Evolutionary conservation across 179 eudicot species (phyloP).

Genomic region (Drosera spatulata): DNA sequence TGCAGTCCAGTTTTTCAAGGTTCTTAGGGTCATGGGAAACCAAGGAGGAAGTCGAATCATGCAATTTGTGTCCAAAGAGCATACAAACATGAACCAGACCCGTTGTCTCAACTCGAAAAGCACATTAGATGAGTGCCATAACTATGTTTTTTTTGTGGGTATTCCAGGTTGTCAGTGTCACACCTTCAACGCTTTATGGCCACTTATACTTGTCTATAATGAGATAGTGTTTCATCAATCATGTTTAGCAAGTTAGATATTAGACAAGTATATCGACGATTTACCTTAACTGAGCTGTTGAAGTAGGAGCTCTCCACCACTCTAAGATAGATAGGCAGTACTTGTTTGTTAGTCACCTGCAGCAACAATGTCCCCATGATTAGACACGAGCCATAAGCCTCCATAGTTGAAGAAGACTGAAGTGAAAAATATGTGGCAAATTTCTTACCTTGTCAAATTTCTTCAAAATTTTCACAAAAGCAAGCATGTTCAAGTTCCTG

Average conservation of each 20-base stretch:
- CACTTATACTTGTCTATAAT: slow-evolving; percentile 43
- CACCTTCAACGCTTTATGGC: slow-evolving; percentile 20
- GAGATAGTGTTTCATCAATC: slow-evolving; percentile 19
- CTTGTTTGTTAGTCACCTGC: slow-evolving; percentile 85
- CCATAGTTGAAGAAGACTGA: not conserved
- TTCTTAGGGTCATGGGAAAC: too few species aligned
- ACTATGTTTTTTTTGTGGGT: slow-evolving; percentile 12
- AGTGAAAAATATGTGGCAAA: not conserved
- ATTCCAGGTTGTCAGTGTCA: slow-evolving; percentile 15
- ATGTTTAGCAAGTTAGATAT: slow-evolving; percentile 1
- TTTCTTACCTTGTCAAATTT: slow-evolving; percentile 84
- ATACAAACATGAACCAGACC: too few species aligned
- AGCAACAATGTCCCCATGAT: slow-evolving; percentile 11
- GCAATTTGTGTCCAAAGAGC: too few species aligned
- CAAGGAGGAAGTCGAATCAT: too few species aligned
- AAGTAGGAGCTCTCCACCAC: slow-evolving; percentile 94
- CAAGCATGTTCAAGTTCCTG: slow-evolving; percentile 2
- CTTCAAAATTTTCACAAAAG: slow-evolving; percentile 22
- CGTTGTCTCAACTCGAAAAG: too few species aligned
- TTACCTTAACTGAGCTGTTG: slow-evolving; percentile 89
- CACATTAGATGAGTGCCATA: slow-evolving; percentile 15
- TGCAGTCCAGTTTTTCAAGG: too few species aligned
- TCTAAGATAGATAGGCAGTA: slow-evolving; percentile 63
- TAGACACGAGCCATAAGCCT: slow-evolving; percentile 8
- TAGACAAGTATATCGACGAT: not conserved